A percentile compares a stretch with the other conserved stretches of the same genome.
Evolutionary conservation across 495 filamentous ascomycete genomes (phyloP).

Genomic region (Aspergillus coremiiformis): DNA sequence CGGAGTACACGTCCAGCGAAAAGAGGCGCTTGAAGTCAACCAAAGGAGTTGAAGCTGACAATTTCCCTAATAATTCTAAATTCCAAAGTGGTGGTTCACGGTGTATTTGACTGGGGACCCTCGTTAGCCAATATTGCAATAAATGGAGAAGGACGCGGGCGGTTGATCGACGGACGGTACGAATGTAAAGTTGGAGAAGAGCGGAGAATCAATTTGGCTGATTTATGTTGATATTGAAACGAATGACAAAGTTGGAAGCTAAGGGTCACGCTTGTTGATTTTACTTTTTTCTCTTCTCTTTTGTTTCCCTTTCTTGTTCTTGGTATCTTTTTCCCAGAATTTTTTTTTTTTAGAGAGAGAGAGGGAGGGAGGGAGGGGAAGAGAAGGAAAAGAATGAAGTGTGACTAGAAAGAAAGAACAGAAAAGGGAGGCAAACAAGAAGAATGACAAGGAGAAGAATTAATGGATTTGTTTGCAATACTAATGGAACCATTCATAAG

Average conservation of each 20-base stretch:
- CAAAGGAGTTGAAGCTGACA: conserved; percentile 1
- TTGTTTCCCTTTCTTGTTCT: conserved; percentile 6
- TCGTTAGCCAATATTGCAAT: conserved; percentile 12
- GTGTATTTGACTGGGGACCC: conserved; percentile 1
- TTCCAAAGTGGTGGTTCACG: background rate
- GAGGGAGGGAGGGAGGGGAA: background rate
- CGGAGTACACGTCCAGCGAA: conserved; percentile 7
- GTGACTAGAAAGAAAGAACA: conserved; percentile 7
- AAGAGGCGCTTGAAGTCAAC: too few species aligned
- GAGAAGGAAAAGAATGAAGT: background rate
- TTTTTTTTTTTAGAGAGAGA: background rate
- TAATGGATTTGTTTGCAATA: background rate
- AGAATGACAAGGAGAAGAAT: conserved; percentile 9
- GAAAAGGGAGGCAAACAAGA: conserved; percentile 5
- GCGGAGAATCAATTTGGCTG: conserved; percentile 12
- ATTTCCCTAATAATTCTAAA: background rate
- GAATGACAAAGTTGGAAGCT: conserved; percentile 9
- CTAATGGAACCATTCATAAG: background rate
- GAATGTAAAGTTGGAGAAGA: conserved; percentile 7
- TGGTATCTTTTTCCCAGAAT: background rate
- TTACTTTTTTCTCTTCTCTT: too few species aligned
- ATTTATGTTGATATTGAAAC: background rate
- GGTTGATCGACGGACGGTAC: conserved; percentile 19
- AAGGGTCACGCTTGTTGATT: background rate
- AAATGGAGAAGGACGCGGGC: conserved; percentile 14